Percentiles rank a stretch among this genome's conserved stretches.
phyloP scores from a whole-genome alignment of 2,329 filamentous ascomycete genomes.

The Neofusicoccum cordaticola region DNA sequence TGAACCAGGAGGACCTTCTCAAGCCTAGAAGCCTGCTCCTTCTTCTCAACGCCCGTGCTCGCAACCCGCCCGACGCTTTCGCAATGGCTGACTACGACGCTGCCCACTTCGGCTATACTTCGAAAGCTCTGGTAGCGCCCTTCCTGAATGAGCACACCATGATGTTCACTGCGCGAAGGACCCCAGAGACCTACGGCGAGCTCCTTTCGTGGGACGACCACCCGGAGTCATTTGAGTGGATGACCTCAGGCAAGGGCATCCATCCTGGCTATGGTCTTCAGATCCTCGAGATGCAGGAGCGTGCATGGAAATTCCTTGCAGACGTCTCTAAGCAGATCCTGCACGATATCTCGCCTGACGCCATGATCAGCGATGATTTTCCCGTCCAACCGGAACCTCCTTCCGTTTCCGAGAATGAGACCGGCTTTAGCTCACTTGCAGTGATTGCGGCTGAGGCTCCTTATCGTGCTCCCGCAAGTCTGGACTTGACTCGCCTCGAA shows the following conservation, averaged over 20 bases:
- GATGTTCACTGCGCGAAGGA: conserved; percentile 31
- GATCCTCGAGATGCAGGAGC: conserved; percentile 52
- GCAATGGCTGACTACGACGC: conserved; percentile 44
- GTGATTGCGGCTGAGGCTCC: conserved; percentile 50
- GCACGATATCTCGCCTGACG: conserved; percentile 46
- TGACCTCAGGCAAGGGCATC: conserved; percentile 36
- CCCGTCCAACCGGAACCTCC: conserved; percentile 41
- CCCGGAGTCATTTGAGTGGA: conserved; percentile 39
- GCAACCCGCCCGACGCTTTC: conserved; percentile 48
- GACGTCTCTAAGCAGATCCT: conserved; percentile 48
- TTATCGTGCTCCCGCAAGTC: conserved; percentile 48
- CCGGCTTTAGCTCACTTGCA: conserved; percentile 39
- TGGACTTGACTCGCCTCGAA: conserved; percentile 48
- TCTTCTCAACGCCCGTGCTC: conserved; percentile 53
- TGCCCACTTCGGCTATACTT: conserved; percentile 30
- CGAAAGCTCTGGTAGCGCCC: conserved; percentile 23
- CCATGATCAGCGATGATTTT: conserved; percentile 29
- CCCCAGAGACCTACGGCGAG: conserved; percentile 35
- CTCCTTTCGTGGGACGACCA: conserved; percentile 38
- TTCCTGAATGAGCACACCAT: conserved; percentile 35
- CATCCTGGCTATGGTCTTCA: conserved; percentile 49
- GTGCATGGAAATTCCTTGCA: conserved; percentile 50
- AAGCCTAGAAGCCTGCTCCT: conserved; percentile 46
- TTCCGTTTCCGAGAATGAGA: conserved; percentile 26
- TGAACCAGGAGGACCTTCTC: conserved; percentile 57